phyloP scores from a whole-genome alignment of 208 protist genomes.

The Borovskyia barvae region DNA sequence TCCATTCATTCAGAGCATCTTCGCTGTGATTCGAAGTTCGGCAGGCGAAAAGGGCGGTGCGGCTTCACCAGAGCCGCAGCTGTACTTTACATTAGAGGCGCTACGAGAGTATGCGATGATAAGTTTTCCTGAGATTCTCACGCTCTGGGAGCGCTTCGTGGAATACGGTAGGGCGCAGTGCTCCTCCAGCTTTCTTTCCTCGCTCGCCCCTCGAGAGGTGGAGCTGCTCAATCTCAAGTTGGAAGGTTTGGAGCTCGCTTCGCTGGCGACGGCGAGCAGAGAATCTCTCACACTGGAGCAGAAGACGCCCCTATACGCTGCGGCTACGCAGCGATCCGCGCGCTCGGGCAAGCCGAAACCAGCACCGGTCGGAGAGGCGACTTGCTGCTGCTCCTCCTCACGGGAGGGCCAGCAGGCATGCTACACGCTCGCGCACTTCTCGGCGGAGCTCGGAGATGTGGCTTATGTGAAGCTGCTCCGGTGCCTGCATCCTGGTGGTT shows the following conservation, averaged over 20 bases:
- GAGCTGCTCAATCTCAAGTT: slow-evolving; percentile 52
- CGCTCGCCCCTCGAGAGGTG: slow-evolving; percentile 24
- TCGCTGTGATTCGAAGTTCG: no score
- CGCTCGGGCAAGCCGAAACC: background rate
- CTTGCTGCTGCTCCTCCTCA: no score
- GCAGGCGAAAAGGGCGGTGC: no score
- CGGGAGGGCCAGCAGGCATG: background rate
- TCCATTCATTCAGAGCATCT: no score
- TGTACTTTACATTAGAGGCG: slow-evolving; percentile 8
- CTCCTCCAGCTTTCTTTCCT: slow-evolving; percentile 1
- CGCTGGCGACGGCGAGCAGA: slow-evolving; percentile 2
- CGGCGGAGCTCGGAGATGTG: slow-evolving; percentile 45
- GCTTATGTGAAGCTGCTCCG: slow-evolving; percentile 8
- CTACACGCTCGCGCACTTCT: slow-evolving; percentile 52
- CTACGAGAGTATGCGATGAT: slow-evolving; percentile 7
- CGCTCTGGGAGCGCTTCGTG: slow-evolving; percentile 17
- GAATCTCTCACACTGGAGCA: background rate
- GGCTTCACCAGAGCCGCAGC: no score
- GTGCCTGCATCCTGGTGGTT: background rate
- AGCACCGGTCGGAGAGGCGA: background rate
- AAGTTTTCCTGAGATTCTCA: slow-evolving; percentile 41
- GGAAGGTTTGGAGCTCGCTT: slow-evolving; percentile 17
- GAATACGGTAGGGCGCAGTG: background rate
- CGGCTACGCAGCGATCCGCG: no score
- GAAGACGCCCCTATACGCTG: no score